phyloP scores from a whole-genome alignment of 2,329 filamentous ascomycete species.

The Pseudocercospora crystallina region DNA sequence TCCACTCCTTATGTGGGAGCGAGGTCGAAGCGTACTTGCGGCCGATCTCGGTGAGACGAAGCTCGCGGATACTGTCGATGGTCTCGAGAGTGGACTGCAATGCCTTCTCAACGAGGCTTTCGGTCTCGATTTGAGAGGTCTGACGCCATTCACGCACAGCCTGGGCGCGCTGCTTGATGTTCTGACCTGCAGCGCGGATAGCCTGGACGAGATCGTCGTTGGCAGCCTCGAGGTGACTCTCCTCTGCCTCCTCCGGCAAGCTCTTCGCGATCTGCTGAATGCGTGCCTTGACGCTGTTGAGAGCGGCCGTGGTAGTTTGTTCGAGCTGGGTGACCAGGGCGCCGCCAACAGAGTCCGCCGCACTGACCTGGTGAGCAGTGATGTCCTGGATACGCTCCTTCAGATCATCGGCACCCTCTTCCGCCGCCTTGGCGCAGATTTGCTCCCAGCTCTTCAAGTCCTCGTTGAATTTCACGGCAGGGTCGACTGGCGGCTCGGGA shows the following conservation, averaged over 20 bases:
- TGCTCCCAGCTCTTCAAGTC: slow-evolving; percentile 85
- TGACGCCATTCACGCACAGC: slow-evolving; percentile 75
- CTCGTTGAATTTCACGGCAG: slow-evolving; percentile 63
- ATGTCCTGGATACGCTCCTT: slow-evolving; percentile 67
- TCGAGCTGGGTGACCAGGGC: slow-evolving; percentile 68
- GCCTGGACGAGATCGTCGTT: slow-evolving; percentile 54
- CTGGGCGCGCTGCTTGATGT: slow-evolving; percentile 75
- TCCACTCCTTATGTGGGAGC: slow-evolving; percentile 96
- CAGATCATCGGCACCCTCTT: slow-evolving; percentile 74
- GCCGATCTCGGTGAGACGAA: slow-evolving; percentile 86
- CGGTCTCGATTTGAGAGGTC: slow-evolving; percentile 68
- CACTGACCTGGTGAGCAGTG: slow-evolving; percentile 67
- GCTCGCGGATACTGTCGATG: slow-evolving; percentile 75
- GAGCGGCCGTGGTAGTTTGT: slow-evolving; percentile 62
- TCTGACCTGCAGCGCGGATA: slow-evolving; percentile 67
- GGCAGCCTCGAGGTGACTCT: slow-evolving; percentile 53
- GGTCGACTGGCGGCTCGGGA: slow-evolving; percentile 47
- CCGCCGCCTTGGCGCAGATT: slow-evolving; percentile 81
- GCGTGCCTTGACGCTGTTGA: slow-evolving; percentile 64
- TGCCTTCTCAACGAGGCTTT: slow-evolving; percentile 66
- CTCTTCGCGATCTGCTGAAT: slow-evolving; percentile 58
- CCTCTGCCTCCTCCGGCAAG: slow-evolving; percentile 59
- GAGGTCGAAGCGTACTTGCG: slow-evolving; percentile 95
- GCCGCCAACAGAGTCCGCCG: slow-evolving; percentile 64
- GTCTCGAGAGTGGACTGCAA: slow-evolving; percentile 80